Base-by-base conservation (phyloP, 179 eudicot species). In the Vitellaria paradoxa region DNA sequence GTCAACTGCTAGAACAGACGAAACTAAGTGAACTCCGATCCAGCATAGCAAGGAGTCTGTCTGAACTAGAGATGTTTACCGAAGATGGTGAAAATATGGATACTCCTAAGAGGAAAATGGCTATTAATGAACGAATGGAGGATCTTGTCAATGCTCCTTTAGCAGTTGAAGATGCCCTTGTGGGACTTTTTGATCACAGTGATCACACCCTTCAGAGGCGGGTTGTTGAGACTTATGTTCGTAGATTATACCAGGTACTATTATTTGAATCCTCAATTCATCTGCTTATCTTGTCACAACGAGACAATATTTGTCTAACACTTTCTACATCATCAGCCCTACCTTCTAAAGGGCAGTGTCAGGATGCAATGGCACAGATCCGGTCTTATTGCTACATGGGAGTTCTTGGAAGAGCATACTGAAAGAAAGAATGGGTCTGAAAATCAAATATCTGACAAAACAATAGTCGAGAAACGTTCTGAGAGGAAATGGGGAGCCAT, bases 321-420 rank as follows among this genome's bases (percentile, higher is more conserved):
- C 37, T 69, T 68, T 0, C 15, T 84, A 3, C 82, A 65, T 80
- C 61, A 23, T 83, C 96, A 97, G 99, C 99, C 99, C 15, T 97
- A 91, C 82, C 98, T 97, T 78, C 84, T 94, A 64, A 92, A 89
- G 81, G 98, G 97, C 76, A 97, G 98, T 87, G 96, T 97, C 73
- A 90, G 98, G 80, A 97, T 97, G 99, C 99, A 94, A 83, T 94
- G 99, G 98, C 98, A 97, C 81, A 85, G 98, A 86, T 84, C 88
- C 56, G 98, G 94, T n/a, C 98, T 94, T 78, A 94, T 97, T 73
- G 96, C 96, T 81, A 88, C 98, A 9, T 97, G 99, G 99, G 92
- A 94, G 84, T 97, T 94, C 84, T 73, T 89, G 85, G 97, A 97
- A 81, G 99, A 89, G 87, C 93, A 91, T 75, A 72, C 86, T 42